Evolutionary conservation across 495 filamentous ascomycete genomes (phyloP).

Genomic region (Tuber brumale): DNA sequence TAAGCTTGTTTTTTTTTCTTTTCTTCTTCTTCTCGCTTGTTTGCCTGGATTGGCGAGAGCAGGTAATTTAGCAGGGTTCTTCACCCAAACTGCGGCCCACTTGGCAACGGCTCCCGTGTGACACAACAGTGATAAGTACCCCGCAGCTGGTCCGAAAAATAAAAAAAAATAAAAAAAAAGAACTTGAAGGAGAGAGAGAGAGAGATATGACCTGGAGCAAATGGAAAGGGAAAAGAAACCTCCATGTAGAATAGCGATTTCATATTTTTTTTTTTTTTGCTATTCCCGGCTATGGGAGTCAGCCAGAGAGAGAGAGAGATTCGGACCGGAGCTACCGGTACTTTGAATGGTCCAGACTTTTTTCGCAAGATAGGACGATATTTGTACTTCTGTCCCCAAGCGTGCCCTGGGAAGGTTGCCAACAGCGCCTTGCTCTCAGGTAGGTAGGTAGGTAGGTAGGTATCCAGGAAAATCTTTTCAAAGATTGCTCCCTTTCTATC

Average conservation of each 20-base stretch:
- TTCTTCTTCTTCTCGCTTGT: not conserved
- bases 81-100: not conserved
- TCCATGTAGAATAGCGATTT: not conserved
- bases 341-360: not conserved
- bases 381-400: not conserved
- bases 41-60: not conserved
- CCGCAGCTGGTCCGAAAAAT: not conserved
- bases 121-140: not conserved
- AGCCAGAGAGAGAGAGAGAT: no score
- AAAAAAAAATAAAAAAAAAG: no score
- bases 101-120: slow-evolving; percentile 1
- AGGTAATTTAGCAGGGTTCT: no score
- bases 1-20: not conserved
- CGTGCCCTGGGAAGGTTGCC: not conserved
- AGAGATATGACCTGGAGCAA: not conserved
- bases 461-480: not conserved
- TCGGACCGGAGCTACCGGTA: no score
- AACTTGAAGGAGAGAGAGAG: no score
- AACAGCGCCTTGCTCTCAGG: not conserved
- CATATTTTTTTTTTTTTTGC: not conserved
- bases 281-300: not conserved
- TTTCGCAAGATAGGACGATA: not conserved
- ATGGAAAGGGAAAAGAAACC: not conserved
- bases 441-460: not conserved
- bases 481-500: not conserved